Conservation (phyloP, 306 rosid genomes). For the Acacia confusa region DNA sequence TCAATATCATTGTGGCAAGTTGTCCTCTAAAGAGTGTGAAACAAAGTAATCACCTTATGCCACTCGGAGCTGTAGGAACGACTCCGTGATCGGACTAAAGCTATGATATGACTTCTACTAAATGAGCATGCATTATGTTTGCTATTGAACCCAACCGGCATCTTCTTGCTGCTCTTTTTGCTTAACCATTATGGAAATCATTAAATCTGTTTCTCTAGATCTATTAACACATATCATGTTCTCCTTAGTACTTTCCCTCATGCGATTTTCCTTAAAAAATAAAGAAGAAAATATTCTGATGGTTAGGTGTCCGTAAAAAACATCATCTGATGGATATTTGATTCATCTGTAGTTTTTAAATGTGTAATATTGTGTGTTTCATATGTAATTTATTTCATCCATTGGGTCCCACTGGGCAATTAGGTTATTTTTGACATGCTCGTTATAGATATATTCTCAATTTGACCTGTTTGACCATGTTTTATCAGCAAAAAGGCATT, state of each 20-base stretch:
- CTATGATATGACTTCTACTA: neutral
- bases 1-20: slow-evolving; percentile 15
- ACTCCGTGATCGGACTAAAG: neutral
- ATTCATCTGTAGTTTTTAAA: neutral
- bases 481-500: slow-evolving; percentile 21
- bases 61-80: neutral
- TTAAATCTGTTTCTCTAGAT: neutral
- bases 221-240: slow-evolving; percentile 4
- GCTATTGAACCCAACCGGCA: neutral
- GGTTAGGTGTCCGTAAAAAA: neutral
- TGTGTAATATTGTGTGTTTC: neutral
- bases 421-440: slow-evolving; percentile 20
- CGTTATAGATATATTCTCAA: neutral
- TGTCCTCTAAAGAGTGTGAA: neutral
- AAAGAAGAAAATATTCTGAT: neutral
- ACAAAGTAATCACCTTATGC: neutral
- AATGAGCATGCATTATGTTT: neutral
- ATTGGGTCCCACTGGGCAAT: slow-evolving; percentile 27
- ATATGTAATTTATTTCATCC: slow-evolving; percentile 16
- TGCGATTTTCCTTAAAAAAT: neutral
- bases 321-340: slow-evolving; percentile 3
- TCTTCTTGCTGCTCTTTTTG: neutral
- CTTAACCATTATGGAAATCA: neutral
- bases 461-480: slow-evolving; percentile 3
- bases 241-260: neutral